phyloP scores from a whole-genome alignment of 495 filamentous ascomycete genomes.

The Tuber magnatum region DNA sequence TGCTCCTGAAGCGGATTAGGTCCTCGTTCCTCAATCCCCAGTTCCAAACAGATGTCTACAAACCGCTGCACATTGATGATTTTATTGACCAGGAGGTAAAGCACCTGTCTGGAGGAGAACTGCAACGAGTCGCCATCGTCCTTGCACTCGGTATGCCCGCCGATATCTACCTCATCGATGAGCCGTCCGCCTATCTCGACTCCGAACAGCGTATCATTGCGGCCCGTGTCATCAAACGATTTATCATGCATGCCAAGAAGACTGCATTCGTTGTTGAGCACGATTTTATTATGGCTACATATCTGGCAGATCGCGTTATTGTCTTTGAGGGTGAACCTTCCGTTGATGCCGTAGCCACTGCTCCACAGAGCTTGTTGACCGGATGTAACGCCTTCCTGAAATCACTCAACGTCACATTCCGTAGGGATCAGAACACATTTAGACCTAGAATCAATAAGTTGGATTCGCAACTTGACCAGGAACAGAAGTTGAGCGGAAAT shows the following conservation, averaged over 20 bases:
- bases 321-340: constrained; percentile 94
- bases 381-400: constrained; percentile 96
- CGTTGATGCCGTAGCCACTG: constrained; percentile 76
- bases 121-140: constrained; percentile 97
- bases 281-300: constrained; percentile 97
- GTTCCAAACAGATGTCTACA: constrained; percentile 99
- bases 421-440: constrained; percentile 92
- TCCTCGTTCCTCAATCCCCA: constrained; percentile 89
- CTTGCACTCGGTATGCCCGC: constrained; percentile 91
- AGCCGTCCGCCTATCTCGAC: constrained; percentile 89
- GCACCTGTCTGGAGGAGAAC: constrained; percentile 96
- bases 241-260: constrained; percentile 99
- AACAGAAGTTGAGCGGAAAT: constrained; percentile 89
- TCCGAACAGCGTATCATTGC: constrained; percentile 98
- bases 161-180: constrained; percentile 97
- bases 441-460: constrained; percentile 97
- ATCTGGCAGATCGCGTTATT: constrained; percentile 94
- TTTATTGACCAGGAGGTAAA: constrained; percentile 99
- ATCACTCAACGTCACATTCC: constrained; percentile 95
- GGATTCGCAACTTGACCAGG: constrained; percentile 89
- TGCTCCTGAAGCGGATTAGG: constrained; percentile 97
- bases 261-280: constrained; percentile 98
- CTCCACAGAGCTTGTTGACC: constrained; percentile 82
- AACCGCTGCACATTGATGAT: constrained; percentile 93
- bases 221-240: constrained; percentile 94